These are phyloP conservation scores for Amylocarpus encephaloides DNA, from an alignment of 2,329 filamentous ascomycete species.

Conservation along the genomic window DNA sequence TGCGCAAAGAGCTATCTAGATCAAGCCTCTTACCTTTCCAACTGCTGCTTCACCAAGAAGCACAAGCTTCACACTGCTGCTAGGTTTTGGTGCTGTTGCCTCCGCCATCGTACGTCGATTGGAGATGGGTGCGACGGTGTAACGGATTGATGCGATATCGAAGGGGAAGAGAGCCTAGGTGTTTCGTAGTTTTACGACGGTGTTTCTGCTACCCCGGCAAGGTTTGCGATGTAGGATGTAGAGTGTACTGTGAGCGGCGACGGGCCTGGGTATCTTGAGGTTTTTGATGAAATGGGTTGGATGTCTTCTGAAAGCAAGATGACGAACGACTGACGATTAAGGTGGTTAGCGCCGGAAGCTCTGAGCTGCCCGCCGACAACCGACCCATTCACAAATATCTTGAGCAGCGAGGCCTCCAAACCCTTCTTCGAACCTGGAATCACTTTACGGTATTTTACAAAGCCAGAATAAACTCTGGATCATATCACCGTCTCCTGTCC, in stretches of 20 bases:
- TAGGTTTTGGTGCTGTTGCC: slow-evolving; percentile 77
- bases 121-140: background rate
- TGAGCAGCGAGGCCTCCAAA: too few relatives aligned
- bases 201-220: background rate
- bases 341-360: too few relatives aligned
- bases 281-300: slow-evolving; percentile 2
- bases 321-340: too few relatives aligned
- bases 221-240: background rate
- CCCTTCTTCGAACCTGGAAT: too few relatives aligned
- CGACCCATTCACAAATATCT: too few relatives aligned
- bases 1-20: too few relatives aligned
- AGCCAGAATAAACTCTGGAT: too few relatives aligned
- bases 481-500: too few relatives aligned
- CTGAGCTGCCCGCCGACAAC: too few relatives aligned
- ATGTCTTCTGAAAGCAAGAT: background rate
- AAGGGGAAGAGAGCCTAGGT: background rate
- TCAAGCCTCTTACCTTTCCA: slow-evolving; percentile 67
- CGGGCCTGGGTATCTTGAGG: slow-evolving; percentile 4
- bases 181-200: background rate
- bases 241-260: background rate
- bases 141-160: slow-evolving; percentile 7
- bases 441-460: too few relatives aligned
- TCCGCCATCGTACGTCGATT: slow-evolving; percentile 56
- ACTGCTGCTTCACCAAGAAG: slow-evolving; percentile 95
- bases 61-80: slow-evolving; percentile 99